Percentiles rank a stretch among this genome's conserved stretches.
phyloP scores from a whole-genome alignment of 1,284 basidiomycete species.

The Moesziomyces globuligerus region DNA sequence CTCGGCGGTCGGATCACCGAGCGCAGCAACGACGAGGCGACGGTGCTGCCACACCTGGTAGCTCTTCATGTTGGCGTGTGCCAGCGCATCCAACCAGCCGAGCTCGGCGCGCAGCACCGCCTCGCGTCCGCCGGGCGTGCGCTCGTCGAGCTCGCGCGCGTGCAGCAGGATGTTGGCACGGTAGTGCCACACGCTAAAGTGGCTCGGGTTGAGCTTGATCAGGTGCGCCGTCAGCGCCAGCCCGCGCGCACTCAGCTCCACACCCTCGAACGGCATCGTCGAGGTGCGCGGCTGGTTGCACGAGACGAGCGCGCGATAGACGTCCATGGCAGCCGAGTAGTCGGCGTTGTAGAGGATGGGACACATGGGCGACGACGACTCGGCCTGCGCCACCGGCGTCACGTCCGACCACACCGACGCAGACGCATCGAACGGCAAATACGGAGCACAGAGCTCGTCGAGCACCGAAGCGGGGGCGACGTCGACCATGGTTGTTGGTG shows the following conservation, averaged over 20 bases:
- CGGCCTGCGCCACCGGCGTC: conserved; percentile 50
- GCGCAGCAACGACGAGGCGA: conserved; percentile 43
- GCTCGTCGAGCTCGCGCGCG: conserved; percentile 6
- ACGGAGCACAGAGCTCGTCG: conserved; percentile 24
- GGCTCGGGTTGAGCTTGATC: conserved; percentile 54
- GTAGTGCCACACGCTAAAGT: conserved; percentile 63
- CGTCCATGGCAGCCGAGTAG: conserved; percentile 61
- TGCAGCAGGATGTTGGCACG: conserved; percentile 53
- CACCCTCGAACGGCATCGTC: not conserved
- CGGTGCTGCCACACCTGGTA: conserved; percentile 67
- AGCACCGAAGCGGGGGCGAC: conserved; percentile 11
- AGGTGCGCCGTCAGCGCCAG: conserved; percentile 59
- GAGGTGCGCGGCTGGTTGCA: conserved; percentile 6
- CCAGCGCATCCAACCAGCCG: conserved; percentile 53
- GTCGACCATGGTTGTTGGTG: conserved; percentile 14
- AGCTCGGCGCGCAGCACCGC: conserved; percentile 42
- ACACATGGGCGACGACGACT: conserved; percentile 58
- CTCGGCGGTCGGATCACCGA: conserved; percentile 52
- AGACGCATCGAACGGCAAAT: conserved; percentile 47
- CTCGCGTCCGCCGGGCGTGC: not conserved
- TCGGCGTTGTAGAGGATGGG: conserved; percentile 60
- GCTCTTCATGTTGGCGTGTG: conserved; percentile 61
- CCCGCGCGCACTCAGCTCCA: conserved; percentile 50
- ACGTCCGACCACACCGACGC: conserved; percentile 56
- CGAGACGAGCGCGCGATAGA: conserved; percentile 55